A percentile compares a stretch with the other conserved stretches of the same genome.
Evolutionary conservation across 306 rosid species (phyloP).

Genomic region (Quillaja saponaria): DNA sequence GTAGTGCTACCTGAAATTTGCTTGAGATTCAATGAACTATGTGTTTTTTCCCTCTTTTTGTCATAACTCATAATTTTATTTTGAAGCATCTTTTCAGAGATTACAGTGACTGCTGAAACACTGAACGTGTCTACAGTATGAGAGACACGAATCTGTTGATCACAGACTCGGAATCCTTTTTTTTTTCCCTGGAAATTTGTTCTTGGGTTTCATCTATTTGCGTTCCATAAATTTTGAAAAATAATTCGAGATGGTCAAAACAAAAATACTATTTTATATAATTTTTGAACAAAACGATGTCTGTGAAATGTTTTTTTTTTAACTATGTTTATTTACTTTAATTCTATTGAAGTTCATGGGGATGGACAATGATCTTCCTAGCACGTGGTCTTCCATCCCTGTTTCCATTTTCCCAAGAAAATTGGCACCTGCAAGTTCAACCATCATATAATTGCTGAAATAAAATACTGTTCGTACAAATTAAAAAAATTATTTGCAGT

Average conservation of each 20-base stretch:
- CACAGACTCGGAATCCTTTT: constrained; percentile 43
- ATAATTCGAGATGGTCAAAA: constrained; percentile 33
- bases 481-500: constrained; percentile 26
- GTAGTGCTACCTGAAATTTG: constrained; percentile 3
- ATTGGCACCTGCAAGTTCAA: constrained; percentile 52
- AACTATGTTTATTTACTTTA: neutral
- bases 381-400: constrained; percentile 70
- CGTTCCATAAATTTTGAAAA: constrained; percentile 34
- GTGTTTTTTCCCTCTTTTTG: constrained; percentile 18
- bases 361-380: constrained; percentile 65
- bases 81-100: neutral
- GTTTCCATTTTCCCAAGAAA: constrained; percentile 47
- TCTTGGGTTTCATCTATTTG: constrained; percentile 39
- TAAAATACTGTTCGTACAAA: constrained; percentile 34
- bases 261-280: constrained; percentile 27
- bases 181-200: constrained; percentile 37
- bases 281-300: constrained; percentile 35
- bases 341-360: constrained; percentile 33
- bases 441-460: constrained; percentile 36
- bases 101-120: too few relatives aligned
- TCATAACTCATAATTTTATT: too few relatives aligned
- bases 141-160: constrained; percentile 51
- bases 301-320: constrained; percentile 17
- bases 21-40: constrained; percentile 31
- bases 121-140: constrained; percentile 49